Evolutionary conservation across 2,329 filamentous ascomycete genomes (phyloP).

Genomic region (Penicillium glabrum): DNA sequence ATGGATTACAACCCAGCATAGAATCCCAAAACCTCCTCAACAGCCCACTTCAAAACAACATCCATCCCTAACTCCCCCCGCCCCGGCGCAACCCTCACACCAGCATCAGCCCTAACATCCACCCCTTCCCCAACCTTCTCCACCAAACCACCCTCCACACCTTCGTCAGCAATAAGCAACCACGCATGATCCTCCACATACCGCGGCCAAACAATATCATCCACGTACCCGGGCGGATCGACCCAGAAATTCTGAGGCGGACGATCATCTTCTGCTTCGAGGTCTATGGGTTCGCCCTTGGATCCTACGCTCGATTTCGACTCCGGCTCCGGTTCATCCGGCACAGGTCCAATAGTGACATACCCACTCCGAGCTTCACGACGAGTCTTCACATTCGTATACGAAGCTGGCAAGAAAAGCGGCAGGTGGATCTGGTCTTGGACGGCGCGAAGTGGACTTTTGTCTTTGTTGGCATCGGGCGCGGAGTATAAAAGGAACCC

Average conservation of each 20-base stretch:
- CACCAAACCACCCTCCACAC: constrained; percentile 51
- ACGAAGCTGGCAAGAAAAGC: constrained; percentile 73
- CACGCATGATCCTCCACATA: constrained; percentile 80
- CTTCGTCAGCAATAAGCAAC: constrained; percentile 71
- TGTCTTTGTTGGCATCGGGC: constrained; percentile 16
- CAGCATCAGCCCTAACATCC: constrained; percentile 47
- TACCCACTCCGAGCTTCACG: constrained; percentile 47
- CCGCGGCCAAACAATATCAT: constrained; percentile 93
- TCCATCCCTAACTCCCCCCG: constrained; percentile 60
- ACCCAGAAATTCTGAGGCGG: constrained; percentile 80
- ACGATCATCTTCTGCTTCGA: constrained; percentile 35
- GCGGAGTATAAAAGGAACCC: constrained; percentile 81
- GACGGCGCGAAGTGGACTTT: constrained; percentile 29
- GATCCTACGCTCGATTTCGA: background rate
- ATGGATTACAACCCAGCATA: constrained; percentile 4
- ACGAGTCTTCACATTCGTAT: constrained; percentile 46
- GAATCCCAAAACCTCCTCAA: constrained; percentile 57
- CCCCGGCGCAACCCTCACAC: constrained; percentile 48
- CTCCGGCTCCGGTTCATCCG: constrained; percentile 15
- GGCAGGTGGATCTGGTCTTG: constrained; percentile 63
- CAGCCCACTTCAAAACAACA: constrained; percentile 66
- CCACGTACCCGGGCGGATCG: constrained; percentile 91
- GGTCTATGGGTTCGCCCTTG: constrained; percentile 18
- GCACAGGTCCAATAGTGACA: constrained; percentile 43
- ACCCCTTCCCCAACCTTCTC: constrained; percentile 33